phyloP scores from a whole-genome alignment of 1,284 basidiomycete genomes.

The Trichosporon inkin region DNA sequence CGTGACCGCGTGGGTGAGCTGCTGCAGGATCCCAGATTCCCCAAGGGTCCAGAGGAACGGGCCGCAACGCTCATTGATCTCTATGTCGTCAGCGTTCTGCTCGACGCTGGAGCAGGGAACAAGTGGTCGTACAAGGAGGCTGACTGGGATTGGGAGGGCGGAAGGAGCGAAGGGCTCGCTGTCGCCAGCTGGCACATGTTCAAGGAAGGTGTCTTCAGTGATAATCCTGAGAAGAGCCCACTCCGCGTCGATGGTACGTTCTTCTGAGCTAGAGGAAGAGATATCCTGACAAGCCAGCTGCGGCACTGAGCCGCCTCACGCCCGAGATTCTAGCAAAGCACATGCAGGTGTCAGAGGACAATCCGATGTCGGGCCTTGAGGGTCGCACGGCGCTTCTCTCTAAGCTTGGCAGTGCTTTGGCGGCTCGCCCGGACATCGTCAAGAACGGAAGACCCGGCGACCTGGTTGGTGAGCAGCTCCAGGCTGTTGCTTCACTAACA shows the following conservation, averaged over 20 bases:
- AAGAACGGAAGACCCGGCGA: conserved; percentile 69
- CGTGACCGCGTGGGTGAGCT: conserved; percentile 57
- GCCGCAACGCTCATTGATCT: conserved; percentile 77
- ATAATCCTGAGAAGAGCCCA: conserved; percentile 59
- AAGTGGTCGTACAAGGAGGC: conserved; percentile 73
- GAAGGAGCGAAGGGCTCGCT: conserved; percentile 83
- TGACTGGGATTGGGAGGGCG: conserved; percentile 55
- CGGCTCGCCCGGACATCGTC: conserved; percentile 62
- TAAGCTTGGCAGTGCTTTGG: conserved; percentile 67
- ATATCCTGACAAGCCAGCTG: conserved; percentile 54
- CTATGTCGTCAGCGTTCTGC: conserved; percentile 85
- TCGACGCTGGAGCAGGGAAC: conserved; percentile 89
- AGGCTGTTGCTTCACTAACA: neutral
- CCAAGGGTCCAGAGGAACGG: conserved; percentile 56
- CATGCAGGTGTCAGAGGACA: conserved; percentile 72
- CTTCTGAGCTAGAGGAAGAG: neutral
- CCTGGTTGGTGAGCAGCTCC: conserved; percentile 60
- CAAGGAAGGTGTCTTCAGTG: conserved; percentile 69
- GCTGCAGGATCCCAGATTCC: conserved; percentile 43
- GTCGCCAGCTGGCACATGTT: conserved; percentile 92
- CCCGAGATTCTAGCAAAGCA: conserved; percentile 61
- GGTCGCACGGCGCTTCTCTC: conserved; percentile 74
- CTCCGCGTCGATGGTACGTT: conserved; percentile 70
- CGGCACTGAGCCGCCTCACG: conserved; percentile 65
- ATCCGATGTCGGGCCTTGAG: conserved; percentile 86